Evolutionary conservation across 2,329 filamentous ascomycete genomes (phyloP).

Genomic region (Arthrobotrys pseudoclavata): DNA sequence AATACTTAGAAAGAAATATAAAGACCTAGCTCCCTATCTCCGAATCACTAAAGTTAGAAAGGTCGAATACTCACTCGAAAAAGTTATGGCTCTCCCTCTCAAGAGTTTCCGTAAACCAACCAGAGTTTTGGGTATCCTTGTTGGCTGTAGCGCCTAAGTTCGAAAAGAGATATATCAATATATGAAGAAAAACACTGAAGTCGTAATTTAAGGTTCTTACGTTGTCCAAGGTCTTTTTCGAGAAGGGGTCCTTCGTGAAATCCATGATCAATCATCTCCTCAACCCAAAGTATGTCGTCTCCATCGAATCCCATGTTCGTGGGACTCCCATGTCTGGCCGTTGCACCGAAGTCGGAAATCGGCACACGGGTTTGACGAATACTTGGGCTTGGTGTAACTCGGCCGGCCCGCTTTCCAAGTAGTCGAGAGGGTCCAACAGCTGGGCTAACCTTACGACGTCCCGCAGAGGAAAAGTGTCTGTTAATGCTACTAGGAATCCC

Average conservation of each 20-base stretch:
- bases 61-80: slow-evolving; percentile 57
- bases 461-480: slow-evolving; percentile 27
- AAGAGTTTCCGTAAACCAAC: slow-evolving; percentile 59
- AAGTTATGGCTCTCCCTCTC: slow-evolving; percentile 61
- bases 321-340: background rate
- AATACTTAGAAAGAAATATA: background rate
- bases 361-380: slow-evolving; percentile 25
- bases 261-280: slow-evolving; percentile 12
- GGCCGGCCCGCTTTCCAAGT: slow-evolving; percentile 44
- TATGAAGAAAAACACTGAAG: background rate
- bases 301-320: slow-evolving; percentile 1
- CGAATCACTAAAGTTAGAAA: background rate
- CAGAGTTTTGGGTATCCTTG: slow-evolving; percentile 58
- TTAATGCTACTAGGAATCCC: slow-evolving; percentile 57
- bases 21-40: background rate
- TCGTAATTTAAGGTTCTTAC: background rate
- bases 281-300: slow-evolving; percentile 39
- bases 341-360: slow-evolving; percentile 22
- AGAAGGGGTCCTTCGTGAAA: background rate
- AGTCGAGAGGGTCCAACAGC: slow-evolving; percentile 10
- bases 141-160: slow-evolving; percentile 28
- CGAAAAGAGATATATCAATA: background rate
- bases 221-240: background rate
- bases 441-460: slow-evolving; percentile 38
- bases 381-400: slow-evolving; percentile 46